phyloP scores from a whole-genome alignment of 345 rosid genomes.

The Pelargonium nanum region DNA sequence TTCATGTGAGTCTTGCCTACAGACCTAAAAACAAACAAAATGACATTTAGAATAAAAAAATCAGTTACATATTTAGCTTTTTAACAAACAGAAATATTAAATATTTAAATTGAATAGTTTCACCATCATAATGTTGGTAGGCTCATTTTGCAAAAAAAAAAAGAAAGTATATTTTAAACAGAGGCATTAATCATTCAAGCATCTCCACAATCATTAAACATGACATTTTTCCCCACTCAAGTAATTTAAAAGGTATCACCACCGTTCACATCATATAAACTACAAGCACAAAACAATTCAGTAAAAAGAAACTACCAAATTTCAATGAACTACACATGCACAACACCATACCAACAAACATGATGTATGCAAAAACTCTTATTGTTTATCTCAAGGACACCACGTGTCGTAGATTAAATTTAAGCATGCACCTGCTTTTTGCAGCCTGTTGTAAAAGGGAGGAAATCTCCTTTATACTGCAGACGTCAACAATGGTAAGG shows the following conservation, averaged over 20 bases:
- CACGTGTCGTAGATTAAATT: background rate
- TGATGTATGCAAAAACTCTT: background rate
- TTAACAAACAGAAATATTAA: background rate
- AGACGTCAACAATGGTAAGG: conserved; percentile 72
- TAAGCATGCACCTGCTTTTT: conserved; percentile 60
- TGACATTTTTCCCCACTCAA: background rate
- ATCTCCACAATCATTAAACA: background rate
- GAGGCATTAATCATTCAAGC: no score
- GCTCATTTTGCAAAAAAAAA: background rate
- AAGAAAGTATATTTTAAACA: background rate
- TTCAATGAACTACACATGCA: no score
- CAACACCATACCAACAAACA: background rate
- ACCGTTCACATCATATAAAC: background rate
- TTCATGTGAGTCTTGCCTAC: conserved; percentile 92
- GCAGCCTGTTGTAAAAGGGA: conserved; percentile 73
- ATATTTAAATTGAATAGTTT: background rate
- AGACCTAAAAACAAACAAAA: conserved; percentile 34
- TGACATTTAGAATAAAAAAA: background rate
- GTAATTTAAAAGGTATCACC: background rate
- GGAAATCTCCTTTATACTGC: conserved; percentile 62
- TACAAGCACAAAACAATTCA: background rate
- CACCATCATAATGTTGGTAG: background rate
- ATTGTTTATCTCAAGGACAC: background rate
- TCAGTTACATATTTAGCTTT: background rate
- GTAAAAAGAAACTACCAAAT: no score